Conservation (phyloP, 2,329 filamentous ascomycete genomes). For the Graphium sp. region DNA sequence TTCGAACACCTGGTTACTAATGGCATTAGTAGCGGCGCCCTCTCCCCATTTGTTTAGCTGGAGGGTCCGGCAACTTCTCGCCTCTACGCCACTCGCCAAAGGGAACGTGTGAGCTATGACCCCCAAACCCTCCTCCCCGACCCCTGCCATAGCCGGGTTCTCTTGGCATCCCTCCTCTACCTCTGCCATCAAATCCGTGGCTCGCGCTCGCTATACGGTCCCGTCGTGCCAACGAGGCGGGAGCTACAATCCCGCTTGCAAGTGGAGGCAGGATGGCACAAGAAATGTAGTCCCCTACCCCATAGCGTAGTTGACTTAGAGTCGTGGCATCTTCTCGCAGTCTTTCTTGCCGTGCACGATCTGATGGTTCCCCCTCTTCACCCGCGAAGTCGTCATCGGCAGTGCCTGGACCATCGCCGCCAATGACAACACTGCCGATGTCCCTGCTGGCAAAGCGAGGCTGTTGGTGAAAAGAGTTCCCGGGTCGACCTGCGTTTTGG, state of each 20-base stretch:
- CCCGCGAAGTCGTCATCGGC: slow-evolving; percentile 13
- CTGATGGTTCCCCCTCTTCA: slow-evolving; percentile 3
- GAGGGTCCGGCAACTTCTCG: slow-evolving; percentile 40
- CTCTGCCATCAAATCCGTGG: slow-evolving; percentile 19
- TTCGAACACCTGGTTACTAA: too few species aligned
- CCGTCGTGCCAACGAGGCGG: slow-evolving; percentile 32
- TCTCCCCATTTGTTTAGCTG: too few species aligned
- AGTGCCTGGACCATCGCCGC: slow-evolving; percentile 32
- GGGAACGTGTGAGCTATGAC: slow-evolving; percentile 9
- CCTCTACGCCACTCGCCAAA: slow-evolving; percentile 51
- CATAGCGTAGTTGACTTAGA: slow-evolving; percentile 60
- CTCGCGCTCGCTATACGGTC: slow-evolving; percentile 15
- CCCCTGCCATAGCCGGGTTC: slow-evolving; percentile 21
- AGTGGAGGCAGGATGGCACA: slow-evolving; percentile 67
- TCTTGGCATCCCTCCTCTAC: slow-evolving; percentile 15
- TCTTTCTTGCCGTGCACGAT: slow-evolving; percentile 16
- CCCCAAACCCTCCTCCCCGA: slow-evolving; percentile 15
- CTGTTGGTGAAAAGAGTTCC: slow-evolving; percentile 18
- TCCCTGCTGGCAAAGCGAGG: slow-evolving; percentile 61
- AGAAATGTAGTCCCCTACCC: slow-evolving; percentile 77
- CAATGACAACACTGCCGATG: slow-evolving; percentile 67
- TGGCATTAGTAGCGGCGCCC: too few species aligned
- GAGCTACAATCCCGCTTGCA: slow-evolving; percentile 56
- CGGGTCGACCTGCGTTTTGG: slow-evolving; percentile 8
- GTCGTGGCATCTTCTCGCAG: slow-evolving; percentile 51